Base-by-base conservation (phyloP, 495 filamentous ascomycete genomes). In the Letharia columbiana region DNA sequence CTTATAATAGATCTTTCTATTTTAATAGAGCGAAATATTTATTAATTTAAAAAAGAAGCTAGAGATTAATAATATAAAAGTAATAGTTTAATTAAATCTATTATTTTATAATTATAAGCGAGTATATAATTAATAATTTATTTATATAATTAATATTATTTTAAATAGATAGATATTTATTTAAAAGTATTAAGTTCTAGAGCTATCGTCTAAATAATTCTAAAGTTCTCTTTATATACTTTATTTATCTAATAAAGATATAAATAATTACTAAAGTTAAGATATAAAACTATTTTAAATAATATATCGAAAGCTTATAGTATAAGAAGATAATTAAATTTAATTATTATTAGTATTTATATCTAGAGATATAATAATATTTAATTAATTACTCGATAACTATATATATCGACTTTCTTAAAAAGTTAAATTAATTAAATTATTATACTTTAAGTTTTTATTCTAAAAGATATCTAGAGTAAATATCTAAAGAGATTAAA, bases 91-190 rank as follows among this genome's bases (percentile, higher is more conserved):
- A n/a, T 17, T n/a, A 18, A 23, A 37, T 3, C 3, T 4, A 3
- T 58, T 12, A 58, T 58, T 47, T 9, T 47, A 9, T 3, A 0
- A 47, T n/a, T 47, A 9, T 47, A 9, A 47, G n/a, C 6, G 3
- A 47, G 45, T 17, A 17, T 9, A 47, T n/a, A 47, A 3, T 6
- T 15, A 7, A 33, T n/a, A 62, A 42, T 42, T 45, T 6, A 10
- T 62, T 42, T 23, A 62, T 62, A 50, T n/a, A 15, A 15, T 31
- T 47, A 12, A 62, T 20, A 62, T 62, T 13, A 47, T 62, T 45
- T 42, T 23, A 1, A 10, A 10, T 23, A 62, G n/a, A 17, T 28
- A n/a, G 33, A 62, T 31, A 23, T 62, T 62, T 2, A 13, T 15
- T 12, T 23, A 12, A 50, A 62, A 62, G 23, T 62, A 62, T 5